Conservation (phyloP, 2,329 filamentous ascomycete species). For the Botrytis cinerea region DNA sequence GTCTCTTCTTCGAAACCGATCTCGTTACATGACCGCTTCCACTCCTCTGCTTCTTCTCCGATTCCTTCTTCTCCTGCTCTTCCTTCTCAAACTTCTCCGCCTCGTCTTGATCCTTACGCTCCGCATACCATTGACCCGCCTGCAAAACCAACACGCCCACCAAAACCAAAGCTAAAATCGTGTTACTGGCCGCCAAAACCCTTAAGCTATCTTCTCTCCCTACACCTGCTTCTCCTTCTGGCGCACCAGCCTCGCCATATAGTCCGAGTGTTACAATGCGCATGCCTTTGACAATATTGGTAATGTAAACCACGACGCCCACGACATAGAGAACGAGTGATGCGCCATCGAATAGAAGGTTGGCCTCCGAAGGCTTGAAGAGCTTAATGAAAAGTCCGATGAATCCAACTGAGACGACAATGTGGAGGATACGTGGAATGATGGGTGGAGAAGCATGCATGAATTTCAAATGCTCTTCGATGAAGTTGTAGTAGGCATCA, state of each 20-base stretch:
- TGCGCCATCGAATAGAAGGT: conserved; percentile 89
- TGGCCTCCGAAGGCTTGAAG: conserved; percentile 89
- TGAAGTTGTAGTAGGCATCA: conserved; percentile 73
- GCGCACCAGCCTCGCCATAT: conserved; percentile 46
- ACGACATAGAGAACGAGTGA: conserved; percentile 75
- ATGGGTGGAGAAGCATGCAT: conserved; percentile 88
- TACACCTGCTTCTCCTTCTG: conserved; percentile 65
- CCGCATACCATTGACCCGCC: conserved; percentile 97
- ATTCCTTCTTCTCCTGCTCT: conserved; percentile 50
- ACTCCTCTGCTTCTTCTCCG: conserved; percentile 40
- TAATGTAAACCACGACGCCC: conserved; percentile 87
- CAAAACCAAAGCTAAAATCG: conserved; percentile 88
- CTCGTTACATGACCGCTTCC: conserved; percentile 30
- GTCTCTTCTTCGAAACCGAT: conserved; percentile 44
- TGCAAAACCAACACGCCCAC: conserved; percentile 91
- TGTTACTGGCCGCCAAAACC: conserved; percentile 92
- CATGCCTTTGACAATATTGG: conserved; percentile 95
- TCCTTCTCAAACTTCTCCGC: conserved; percentile 63
- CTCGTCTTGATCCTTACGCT: conserved; percentile 87
- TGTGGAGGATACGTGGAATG: conserved; percentile 90
- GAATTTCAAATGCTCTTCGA: conserved; percentile 88
- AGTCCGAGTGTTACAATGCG: conserved; percentile 75
- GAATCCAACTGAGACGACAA: conserved; percentile 85
- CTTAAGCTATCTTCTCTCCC: conserved; percentile 86
- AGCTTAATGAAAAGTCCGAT: conserved; percentile 91